Base-by-base conservation (phyloP, 176 grass and related monocot genomes). In the Pharus latifolius region DNA sequence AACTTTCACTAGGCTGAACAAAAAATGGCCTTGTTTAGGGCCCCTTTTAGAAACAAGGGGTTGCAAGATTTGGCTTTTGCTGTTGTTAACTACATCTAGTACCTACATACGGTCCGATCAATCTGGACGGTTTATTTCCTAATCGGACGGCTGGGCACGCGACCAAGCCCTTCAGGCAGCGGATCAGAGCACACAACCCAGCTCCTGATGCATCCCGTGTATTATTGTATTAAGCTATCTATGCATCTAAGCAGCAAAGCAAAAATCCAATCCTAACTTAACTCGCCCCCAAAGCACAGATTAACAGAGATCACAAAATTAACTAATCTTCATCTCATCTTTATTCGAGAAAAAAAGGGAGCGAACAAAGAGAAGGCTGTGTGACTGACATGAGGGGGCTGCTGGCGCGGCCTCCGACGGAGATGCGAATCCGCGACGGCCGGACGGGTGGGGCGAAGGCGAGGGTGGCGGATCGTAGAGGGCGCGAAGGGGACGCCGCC, bases 391-490 rank as follows among this genome's bases (percentile, higher is more conserved):
- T 59, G 77, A 86, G 6, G 57, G 77, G 77, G 77, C 65, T 76
- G 70, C 77, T 86, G 83, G 83, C 40, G 49, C 76, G 83, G 63
- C 47, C 76, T 76, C 76, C 40, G 77, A 86, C 0, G 83, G 77
- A 81, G 83, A 81, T 71, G 65, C 32, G 16, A 77, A 81, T 27
- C 5, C 71, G 49, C 35, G 35, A 9, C 35, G 35, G 35, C 9
- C n/a, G n/a, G 35, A 38, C 6, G 35, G 8, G 35, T 9, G 35
- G 35, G 8, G n/a, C 6, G 35, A 38, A 38, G 35, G 65, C 83
- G 65, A 0, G 83, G 30, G 56, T 38, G 35, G 35, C 9, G 35
- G 35, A 9, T 4, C 35, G 35, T 4, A 38, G 83, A 70, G 10
- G 83, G 42, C 10, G 57, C 71, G 65, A 43, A 51, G 49, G 71